phyloP scores from a whole-genome alignment of 1,139 yeast genomes.

The Blastobotrys ciferrii region DNA sequence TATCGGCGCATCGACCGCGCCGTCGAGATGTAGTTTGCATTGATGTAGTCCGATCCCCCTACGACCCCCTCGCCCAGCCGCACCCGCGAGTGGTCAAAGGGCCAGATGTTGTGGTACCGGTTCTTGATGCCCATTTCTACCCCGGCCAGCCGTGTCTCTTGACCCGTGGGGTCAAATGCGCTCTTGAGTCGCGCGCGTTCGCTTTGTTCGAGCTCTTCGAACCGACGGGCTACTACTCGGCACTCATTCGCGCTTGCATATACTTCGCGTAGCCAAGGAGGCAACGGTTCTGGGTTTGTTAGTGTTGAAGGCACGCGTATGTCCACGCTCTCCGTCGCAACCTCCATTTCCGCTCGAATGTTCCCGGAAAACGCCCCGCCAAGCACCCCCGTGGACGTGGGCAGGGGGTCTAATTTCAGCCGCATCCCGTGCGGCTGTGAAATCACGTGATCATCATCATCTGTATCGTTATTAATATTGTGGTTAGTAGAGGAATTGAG shows the following conservation, averaged over 20 bases:
- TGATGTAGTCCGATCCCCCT: constrained; percentile 52
- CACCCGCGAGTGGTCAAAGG: constrained; percentile 82
- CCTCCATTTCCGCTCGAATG: constrained; percentile 25
- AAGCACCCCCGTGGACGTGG: constrained; percentile 7
- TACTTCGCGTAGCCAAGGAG: constrained; percentile 38
- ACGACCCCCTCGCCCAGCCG: constrained; percentile 38
- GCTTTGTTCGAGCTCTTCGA: constrained; percentile 38
- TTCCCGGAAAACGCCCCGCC: constrained; percentile 26
- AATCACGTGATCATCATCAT: too few relatives aligned
- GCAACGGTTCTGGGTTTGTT: constrained; percentile 25
- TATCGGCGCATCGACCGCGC: constrained; percentile 43
- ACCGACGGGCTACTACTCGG: constrained; percentile 37
- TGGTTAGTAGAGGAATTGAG: constrained; percentile 1
- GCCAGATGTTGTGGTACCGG: constrained; percentile 75
- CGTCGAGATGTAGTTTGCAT: constrained; percentile 55
- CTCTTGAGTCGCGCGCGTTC: constrained; percentile 39
- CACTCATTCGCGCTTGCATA: constrained; percentile 32
- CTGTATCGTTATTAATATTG: too few relatives aligned
- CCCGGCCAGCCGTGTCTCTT: constrained; percentile 44
- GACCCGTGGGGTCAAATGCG: constrained; percentile 24
- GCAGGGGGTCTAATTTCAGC: constrained; percentile 10
- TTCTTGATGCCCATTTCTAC: constrained; percentile 71
- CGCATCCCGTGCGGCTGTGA: neutral
- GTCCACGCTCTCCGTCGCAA: constrained; percentile 22
- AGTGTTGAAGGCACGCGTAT: constrained; percentile 14